Percentiles rank a stretch among this genome's conserved stretches.
These are phyloP conservation scores for Xylariaceae sp. DNA, from an alignment of 2,329 filamentous ascomycete species.

Conservation along the genomic window DNA sequence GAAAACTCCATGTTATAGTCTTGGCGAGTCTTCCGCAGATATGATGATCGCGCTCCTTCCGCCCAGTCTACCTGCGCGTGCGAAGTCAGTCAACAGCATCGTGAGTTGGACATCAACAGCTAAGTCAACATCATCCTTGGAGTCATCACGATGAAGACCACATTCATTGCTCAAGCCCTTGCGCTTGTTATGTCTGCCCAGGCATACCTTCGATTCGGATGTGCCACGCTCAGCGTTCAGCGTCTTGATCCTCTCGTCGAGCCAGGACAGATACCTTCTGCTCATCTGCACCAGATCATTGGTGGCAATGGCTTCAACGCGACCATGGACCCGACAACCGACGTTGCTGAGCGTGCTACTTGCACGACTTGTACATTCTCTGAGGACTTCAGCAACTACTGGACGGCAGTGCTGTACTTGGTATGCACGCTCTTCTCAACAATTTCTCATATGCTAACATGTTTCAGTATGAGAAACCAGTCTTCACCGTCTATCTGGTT, in stretches of 20 bases:
- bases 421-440: constrained; percentile 11
- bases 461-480: constrained; percentile 12
- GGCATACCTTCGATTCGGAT: constrained; percentile 27
- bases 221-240: constrained; percentile 25
- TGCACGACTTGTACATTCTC: constrained; percentile 34
- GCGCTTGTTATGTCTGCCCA: constrained; percentile 24
- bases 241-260: constrained; percentile 27
- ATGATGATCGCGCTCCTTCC: constrained; percentile 11
- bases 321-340: constrained; percentile 24
- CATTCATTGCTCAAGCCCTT: constrained; percentile 18
- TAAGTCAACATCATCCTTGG: constrained; percentile 16
- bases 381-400: constrained; percentile 31
- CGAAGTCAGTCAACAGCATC: constrained; percentile 13
- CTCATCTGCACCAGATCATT: constrained; percentile 27
- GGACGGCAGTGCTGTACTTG: constrained; percentile 29
- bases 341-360: constrained; percentile 26
- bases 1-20: constrained; percentile 10
- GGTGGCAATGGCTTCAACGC: constrained; percentile 27
- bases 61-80: constrained; percentile 6
- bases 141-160: constrained; percentile 34
- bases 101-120: constrained; percentile 12
- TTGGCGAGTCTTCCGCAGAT: constrained; percentile 7
- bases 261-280: constrained; percentile 23
- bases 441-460: constrained; percentile 8
- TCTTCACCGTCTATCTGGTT: constrained; percentile 4